Evolutionary conservation across 2,329 filamentous ascomycete species (phyloP), one percentile per base, ranked within the genome.

Genomic region (Fusarium neocosmosporiellum): DNA sequence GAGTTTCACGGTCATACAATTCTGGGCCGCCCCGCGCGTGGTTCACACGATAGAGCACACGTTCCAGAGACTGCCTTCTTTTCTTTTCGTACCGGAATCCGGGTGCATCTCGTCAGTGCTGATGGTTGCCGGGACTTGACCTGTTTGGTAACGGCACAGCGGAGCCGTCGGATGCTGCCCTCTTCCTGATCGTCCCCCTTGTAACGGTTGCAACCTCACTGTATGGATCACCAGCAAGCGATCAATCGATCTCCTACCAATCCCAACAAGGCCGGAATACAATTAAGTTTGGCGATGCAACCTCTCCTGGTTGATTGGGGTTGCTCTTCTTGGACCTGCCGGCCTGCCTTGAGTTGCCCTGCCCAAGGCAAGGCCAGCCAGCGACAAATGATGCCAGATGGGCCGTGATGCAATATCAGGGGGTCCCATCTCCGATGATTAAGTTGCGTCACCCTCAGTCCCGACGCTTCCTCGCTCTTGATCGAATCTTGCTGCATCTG

Each of bases 1-100:
- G 69, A 65, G 69, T 69, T 66, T 67, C 60, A 71, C 59, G 54
- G 43, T 53, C 43, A 20, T 14, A 37, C 66, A 50, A 53, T 48
- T 46, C 43, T 66, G 36, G 14, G 39, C 36, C 29, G 29, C 50
- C 33, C 41, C 59, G 27, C 57, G 60, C 64, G 14, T 64, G 41
- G 54, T 39, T 24, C 24, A 58, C 48, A 24, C 18, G 39, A 48
- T 43, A 59, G 55, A 70, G 27, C 66, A 70, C 50, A 34, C 50
- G 31, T 72, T 70, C 70, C 62, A 59, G 33, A 65, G 46, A 53
- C n/a, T 58, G 58, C 64, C 41, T 29, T 46, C 41, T 27, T 46
- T 57, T 58, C 36, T 57, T 50, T 50, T 29, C 27, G 27, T 50
- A 31, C 46, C 27, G 46, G 46, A 50, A 50, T n/a, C 46, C 36